Base-by-base conservation (phyloP, 768 basidiomycete genomes). In the Lentinula sp. region DNA sequence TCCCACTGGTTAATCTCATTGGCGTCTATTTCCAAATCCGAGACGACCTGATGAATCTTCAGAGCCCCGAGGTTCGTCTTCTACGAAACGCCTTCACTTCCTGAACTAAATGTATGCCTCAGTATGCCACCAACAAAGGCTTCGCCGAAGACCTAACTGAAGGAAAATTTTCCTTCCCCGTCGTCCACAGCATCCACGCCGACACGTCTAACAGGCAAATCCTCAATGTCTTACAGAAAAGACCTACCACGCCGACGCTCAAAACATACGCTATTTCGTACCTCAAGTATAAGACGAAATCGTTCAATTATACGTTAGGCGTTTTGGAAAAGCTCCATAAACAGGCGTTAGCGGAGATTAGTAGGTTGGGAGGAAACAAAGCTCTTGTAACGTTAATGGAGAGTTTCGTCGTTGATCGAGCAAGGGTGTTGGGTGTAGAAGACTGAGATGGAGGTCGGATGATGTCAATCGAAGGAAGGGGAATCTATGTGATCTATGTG, bases 41-140 rank as follows among this genome's bases (percentile, higher is more conserved):
- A n/a, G 96, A 98, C 66, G 96, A 98, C 71, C 90, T 95, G 50
- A 93, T 96, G 91, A 98, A 98, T 67, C 76, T 98, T 28, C 88
- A 95, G 68, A 93, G 91, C 52, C 81, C 83, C 16, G 85, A 95
- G 79, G 94, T 93, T 66, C 28, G 76, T 55, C 8, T 56, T 35
- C 23, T 2, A 49, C 4, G 8, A 6, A 9, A 15, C 28, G 41
- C 16, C 37, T 16, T 53, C 13, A 35, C 37, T 49, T 9, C 32
- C 48, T 53, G 12, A 45, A 54, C 16, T 9, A 33, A 36, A 50
- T 12, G 3, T 8, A 36, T 18, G 8, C 10, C 6, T 20, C 18
- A 96, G 93, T 98, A 98, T 68, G 77, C 86, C 2, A 82, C 83
- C 46, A 91, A 88, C 70, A 92, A 92, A 70, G 90, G 90, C 2